These are phyloP conservation scores for Mycosarcoma mackinlayi DNA, from an alignment of 1,284 basidiomycete genomes.

Conservation along the genomic window DNA sequence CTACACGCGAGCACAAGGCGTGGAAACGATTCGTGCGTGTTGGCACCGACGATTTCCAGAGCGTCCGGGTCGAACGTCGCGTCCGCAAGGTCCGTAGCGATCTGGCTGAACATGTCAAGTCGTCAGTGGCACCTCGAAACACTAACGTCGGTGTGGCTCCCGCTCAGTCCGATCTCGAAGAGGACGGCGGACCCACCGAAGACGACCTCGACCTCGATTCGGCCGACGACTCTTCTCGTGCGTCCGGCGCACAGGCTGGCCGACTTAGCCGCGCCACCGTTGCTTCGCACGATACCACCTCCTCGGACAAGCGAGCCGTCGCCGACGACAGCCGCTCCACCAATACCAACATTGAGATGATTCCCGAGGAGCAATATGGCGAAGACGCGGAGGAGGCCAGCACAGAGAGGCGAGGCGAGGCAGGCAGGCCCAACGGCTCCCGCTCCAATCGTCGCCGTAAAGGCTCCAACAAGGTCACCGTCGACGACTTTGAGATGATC, in stretches of 20 bases:
- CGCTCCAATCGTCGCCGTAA: slow-evolving; percentile 29
- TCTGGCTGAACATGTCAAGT: slow-evolving; percentile 51
- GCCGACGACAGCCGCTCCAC: slow-evolving; percentile 47
- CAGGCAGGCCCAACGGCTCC: slow-evolving; percentile 1
- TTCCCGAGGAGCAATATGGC: slow-evolving; percentile 49
- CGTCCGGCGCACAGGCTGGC: slow-evolving; percentile 21
- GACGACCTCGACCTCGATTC: slow-evolving; percentile 55
- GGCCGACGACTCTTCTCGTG: slow-evolving; percentile 41
- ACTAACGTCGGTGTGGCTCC: slow-evolving; percentile 56
- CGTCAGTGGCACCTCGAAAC: slow-evolving; percentile 54
- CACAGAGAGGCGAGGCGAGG: slow-evolving; percentile 13
- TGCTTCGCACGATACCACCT: slow-evolving; percentile 26
- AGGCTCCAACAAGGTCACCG: slow-evolving; percentile 60
- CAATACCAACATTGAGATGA: slow-evolving; percentile 52
- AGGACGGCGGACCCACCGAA: slow-evolving; percentile 49
- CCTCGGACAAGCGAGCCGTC: slow-evolving; percentile 23
- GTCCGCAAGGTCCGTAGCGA: slow-evolving; percentile 87
- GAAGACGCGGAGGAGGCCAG: slow-evolving; percentile 22
- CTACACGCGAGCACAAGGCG: slow-evolving; percentile 75
- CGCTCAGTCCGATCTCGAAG: slow-evolving; percentile 55
- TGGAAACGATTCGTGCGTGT: slow-evolving; percentile 89
- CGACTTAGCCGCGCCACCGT: slow-evolving; percentile 32
- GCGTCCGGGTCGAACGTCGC: slow-evolving; percentile 83
- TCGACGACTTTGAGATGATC: slow-evolving; percentile 75
- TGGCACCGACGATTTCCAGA: slow-evolving; percentile 84